Percentiles rank a stretch among this genome's conserved stretches.
Evolutionary conservation across 2,329 filamentous ascomycete species (phyloP).

Genomic region (Ascochyta pisi): DNA sequence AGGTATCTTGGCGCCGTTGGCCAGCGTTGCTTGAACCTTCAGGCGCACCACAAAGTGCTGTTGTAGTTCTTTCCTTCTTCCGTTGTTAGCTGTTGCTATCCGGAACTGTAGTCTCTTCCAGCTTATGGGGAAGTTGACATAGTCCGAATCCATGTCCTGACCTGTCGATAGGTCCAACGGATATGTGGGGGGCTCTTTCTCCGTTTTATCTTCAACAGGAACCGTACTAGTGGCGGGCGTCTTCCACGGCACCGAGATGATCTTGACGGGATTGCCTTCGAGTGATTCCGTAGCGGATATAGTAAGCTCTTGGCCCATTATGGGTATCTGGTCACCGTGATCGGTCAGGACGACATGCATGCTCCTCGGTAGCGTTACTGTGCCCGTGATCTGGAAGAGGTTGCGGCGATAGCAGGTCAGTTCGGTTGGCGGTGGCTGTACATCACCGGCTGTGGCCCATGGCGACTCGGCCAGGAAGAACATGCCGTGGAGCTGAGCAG

Average conservation of each 20-base stretch:
- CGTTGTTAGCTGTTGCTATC: constrained; percentile 96
- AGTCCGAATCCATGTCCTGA: constrained; percentile 78
- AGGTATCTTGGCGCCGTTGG: constrained; percentile 81
- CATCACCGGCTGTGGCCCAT: constrained; percentile 64
- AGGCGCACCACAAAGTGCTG: constrained; percentile 93
- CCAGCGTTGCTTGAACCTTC: constrained; percentile 82
- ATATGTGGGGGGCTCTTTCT: constrained; percentile 86
- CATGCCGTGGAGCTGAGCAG: constrained; percentile 84
- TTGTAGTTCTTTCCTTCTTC: constrained; percentile 89
- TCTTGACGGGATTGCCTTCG: constrained; percentile 87
- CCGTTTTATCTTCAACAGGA: constrained; percentile 70
- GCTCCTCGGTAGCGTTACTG: constrained; percentile 78
- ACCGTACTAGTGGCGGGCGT: constrained; percentile 82
- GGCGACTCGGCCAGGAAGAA: constrained; percentile 86
- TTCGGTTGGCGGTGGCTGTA: constrained; percentile 70
- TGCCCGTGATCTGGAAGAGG: constrained; percentile 93
- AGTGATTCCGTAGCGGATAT: constrained; percentile 95
- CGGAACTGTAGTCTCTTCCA: constrained; percentile 95
- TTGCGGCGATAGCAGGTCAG: constrained; percentile 96
- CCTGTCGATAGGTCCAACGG: constrained; percentile 72
- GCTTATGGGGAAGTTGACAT: constrained; percentile 87
- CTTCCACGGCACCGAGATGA: constrained; percentile 98
- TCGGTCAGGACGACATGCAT: constrained; percentile 83
- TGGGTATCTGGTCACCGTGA: constrained; percentile 81
- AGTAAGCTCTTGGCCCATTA: constrained; percentile 81